Evolutionary conservation across 441 rosid species (phyloP).

Genomic region (Bruguiera hainesii): DNA sequence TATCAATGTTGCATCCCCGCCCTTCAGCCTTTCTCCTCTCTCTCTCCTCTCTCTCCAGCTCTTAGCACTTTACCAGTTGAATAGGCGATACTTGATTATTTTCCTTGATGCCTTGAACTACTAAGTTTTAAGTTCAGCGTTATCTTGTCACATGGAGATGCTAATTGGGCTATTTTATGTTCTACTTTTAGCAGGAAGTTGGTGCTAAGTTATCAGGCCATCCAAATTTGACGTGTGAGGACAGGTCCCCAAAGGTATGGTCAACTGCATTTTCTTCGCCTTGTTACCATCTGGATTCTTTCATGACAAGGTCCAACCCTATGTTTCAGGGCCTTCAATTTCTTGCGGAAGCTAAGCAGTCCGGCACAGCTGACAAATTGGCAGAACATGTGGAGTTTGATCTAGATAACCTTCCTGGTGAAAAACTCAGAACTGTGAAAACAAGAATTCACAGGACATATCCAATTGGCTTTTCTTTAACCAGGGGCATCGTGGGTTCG

Average conservation of each 20-base stretch:
- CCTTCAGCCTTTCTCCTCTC: too few relatives aligned
- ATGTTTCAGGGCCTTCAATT: constrained; percentile 71
- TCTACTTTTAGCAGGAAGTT: constrained; percentile 38
- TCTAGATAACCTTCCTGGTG: constrained; percentile 18
- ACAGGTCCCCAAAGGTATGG: constrained; percentile 49
- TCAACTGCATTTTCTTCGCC: not conserved
- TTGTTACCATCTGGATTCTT: constrained; percentile 2
- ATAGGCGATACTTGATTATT: too few relatives aligned
- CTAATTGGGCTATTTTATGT: constrained; percentile 3
- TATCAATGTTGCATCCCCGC: too few relatives aligned
- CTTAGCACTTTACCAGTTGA: too few relatives aligned
- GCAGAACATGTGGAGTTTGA: constrained; percentile 17
- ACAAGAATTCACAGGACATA: constrained; percentile 66
- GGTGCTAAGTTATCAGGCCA: constrained; percentile 44
- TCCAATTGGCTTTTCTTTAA: constrained; percentile 61
- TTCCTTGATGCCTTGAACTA: too few relatives aligned
- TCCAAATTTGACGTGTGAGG: constrained; percentile 42
- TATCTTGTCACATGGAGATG: not conserved
- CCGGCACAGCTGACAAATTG: constrained; percentile 21
- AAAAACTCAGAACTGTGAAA: constrained; percentile 25
- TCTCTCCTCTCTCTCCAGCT: too few relatives aligned
- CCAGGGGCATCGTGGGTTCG: constrained; percentile 25
- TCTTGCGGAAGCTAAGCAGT: constrained; percentile 46
- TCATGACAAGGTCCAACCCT: constrained; percentile 9
- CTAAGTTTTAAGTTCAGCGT: too few relatives aligned